A percentile compares a stretch with the other conserved stretches of the same genome.
Evolutionary conservation across 108 stramenopile genomes (phyloP).

Genomic region (Epithemia pelagica): DNA sequence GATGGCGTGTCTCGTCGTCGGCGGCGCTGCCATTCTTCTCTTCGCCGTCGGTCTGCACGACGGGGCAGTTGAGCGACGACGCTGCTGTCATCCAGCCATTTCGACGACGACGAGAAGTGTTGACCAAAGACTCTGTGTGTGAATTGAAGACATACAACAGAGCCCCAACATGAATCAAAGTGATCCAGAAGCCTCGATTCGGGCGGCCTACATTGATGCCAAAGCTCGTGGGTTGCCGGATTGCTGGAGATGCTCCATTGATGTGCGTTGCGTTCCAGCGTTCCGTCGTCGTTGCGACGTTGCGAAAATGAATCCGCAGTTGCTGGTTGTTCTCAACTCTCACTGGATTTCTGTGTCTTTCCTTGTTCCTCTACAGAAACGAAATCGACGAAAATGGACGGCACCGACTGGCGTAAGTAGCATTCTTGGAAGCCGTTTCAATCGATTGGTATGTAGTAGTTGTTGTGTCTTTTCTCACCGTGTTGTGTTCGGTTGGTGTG

Average conservation of each 20-base stretch:
- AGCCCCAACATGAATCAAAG: not conserved
- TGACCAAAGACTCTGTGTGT: no score
- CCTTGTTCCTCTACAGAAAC: slow-evolving; percentile 26
- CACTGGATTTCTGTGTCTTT: slow-evolving; percentile 5
- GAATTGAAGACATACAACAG: no score
- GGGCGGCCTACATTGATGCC: slow-evolving; percentile 39
- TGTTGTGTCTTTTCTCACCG: no score
- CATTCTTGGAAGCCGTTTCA: not conserved
- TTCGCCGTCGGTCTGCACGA: no score
- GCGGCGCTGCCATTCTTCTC: no score
- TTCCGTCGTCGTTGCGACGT: not conserved
- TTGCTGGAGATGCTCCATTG: slow-evolving; percentile 48
- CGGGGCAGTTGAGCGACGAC: no score
- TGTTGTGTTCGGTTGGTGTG: not conserved
- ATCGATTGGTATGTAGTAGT: no score
- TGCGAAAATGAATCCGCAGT: not conserved
- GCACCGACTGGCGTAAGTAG: slow-evolving; percentile 31
- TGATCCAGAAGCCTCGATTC: not conserved
- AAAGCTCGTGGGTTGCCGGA: slow-evolving; percentile 43
- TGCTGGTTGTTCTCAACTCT: not conserved
- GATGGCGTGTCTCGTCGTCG: no score
- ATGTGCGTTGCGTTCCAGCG: slow-evolving; percentile 28
- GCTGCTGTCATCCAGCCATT: no score
- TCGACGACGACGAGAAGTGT: no score
- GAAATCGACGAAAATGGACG: slow-evolving; percentile 52